A percentile compares a stretch with the other conserved stretches of the same genome.
These are phyloP conservation scores for Theobroma cacao DNA, from an alignment of 345 rosid genomes.

Conservation along the genomic window DNA sequence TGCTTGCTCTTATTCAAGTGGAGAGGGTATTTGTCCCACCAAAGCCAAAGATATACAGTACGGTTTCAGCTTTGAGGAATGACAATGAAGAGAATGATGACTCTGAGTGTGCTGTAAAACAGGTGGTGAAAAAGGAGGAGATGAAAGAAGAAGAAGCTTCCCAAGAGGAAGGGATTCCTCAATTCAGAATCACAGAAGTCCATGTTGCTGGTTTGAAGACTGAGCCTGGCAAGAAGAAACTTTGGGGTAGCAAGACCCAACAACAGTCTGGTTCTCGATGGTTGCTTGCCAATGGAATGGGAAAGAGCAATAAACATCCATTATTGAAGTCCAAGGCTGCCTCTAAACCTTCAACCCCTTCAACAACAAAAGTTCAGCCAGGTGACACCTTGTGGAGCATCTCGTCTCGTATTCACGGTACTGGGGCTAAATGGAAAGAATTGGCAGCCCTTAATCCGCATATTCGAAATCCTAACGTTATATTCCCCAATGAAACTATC, in stretches of 20 bases:
- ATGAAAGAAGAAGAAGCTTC: conserved; percentile 39
- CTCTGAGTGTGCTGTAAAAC: conserved; percentile 24
- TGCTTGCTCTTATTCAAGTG: conserved; percentile 94
- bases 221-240: conserved; percentile 62
- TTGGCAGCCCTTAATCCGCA: conserved; percentile 46
- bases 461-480: conserved; percentile 56
- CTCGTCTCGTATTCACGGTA: conserved; percentile 55
- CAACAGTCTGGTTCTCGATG: conserved; percentile 94
- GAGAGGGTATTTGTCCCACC: conserved; percentile 91
- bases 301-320: conserved; percentile 67
- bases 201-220: conserved; percentile 80
- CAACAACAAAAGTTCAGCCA: conserved; percentile 47
- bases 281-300: conserved; percentile 94
- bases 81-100: conserved; percentile 52
- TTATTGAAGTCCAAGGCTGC: conserved; percentile 49
- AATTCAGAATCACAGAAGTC: conserved; percentile 70
- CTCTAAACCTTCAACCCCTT: conserved; percentile 34
- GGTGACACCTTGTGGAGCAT: conserved; percentile 87
- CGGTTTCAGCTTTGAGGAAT: conserved; percentile 56
- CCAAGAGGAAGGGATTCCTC: conserved; percentile 58
- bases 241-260: conserved; percentile 66
- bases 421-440: conserved; percentile 65
- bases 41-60: conserved; percentile 70
- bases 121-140: conserved; percentile 21
- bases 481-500: conserved; percentile 37